Conservation (phyloP, 140 eudicot genomes). For the Oenanthe javanica region DNA sequence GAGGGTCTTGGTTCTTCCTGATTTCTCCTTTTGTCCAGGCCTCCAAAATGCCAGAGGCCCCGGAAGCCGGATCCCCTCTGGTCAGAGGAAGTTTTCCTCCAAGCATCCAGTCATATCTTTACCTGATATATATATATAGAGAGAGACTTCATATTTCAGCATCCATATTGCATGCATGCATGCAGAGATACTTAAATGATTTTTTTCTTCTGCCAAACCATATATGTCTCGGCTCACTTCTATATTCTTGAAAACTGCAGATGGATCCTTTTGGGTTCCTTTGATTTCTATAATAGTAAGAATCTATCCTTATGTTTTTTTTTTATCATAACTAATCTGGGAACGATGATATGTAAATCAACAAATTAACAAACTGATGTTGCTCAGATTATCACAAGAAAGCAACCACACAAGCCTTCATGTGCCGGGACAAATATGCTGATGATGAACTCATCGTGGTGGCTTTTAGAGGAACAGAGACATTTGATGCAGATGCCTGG, state of each 20-base stretch:
- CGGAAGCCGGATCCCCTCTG: no score
- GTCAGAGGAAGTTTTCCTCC: no score
- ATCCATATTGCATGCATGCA: neutral
- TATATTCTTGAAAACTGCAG: conserved; percentile 22
- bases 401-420: conserved; percentile 60
- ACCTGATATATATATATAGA: no score
- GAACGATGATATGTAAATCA: neutral
- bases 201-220: neutral
- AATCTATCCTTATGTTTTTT: neutral
- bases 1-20: no score
- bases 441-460: conserved; percentile 32
- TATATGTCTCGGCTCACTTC: neutral
- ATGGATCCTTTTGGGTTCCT: conserved; percentile 47
- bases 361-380: neutral
- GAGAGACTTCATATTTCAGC: neutral
- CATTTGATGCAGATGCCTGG: conserved; percentile 60
- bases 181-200: neutral
- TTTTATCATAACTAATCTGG: neutral
- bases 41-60: no score
- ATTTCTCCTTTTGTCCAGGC: no score
- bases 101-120: no score
- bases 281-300: conserved; percentile 59
- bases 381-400: conserved; percentile 44
- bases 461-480: conserved; percentile 66
- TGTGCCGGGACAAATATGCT: conserved; percentile 23